phyloP scores from a whole-genome alignment of 2,329 filamentous ascomycete genomes.

The Dactylonectria macrodidyma region DNA sequence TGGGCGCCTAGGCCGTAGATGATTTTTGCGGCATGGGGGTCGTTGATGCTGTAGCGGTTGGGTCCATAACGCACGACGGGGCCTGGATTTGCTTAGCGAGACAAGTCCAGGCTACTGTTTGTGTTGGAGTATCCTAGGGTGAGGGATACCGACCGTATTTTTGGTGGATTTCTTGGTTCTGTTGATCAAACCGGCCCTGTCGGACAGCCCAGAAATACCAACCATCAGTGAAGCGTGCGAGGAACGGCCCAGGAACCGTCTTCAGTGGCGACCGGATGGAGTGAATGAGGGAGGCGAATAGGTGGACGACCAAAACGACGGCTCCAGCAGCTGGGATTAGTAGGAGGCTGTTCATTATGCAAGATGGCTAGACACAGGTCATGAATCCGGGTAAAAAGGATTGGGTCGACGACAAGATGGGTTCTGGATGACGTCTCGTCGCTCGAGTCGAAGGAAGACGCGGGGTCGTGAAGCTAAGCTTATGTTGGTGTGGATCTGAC shows the following conservation, averaged over 20 bases:
- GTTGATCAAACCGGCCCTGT: slow-evolving; percentile 46
- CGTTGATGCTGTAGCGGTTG: slow-evolving; percentile 62
- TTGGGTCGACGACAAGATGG: not conserved
- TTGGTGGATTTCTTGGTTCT: slow-evolving; percentile 49
- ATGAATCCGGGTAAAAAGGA: not conserved
- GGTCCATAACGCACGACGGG: slow-evolving; percentile 63
- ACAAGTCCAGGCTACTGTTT: not conserved
- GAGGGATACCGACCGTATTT: slow-evolving; percentile 43
- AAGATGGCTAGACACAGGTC: accelerated
- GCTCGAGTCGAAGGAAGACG: too few species aligned
- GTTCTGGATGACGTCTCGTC: too few species aligned
- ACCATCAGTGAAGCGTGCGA: slow-evolving; percentile 46
- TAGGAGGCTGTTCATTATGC: slow-evolving; percentile 10
- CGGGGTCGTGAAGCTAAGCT: too few species aligned
- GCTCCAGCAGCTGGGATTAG: slow-evolving; percentile 5
- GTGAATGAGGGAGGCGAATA: slow-evolving; percentile 11
- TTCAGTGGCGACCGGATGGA: slow-evolving; percentile 41
- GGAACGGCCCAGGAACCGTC: slow-evolving; percentile 46
- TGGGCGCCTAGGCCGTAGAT: slow-evolving; percentile 51
- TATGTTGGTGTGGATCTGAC: too few species aligned
- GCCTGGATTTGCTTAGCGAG: slow-evolving; percentile 19
- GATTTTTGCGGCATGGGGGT: slow-evolving; percentile 56
- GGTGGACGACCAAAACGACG: slow-evolving; percentile 6
- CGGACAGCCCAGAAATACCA: slow-evolving; percentile 49
- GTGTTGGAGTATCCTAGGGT: not conserved